These are phyloP conservation scores for Pyrenochaeta sp. DNA, from an alignment of 2,329 filamentous ascomycete species.

Conservation along the genomic window DNA sequence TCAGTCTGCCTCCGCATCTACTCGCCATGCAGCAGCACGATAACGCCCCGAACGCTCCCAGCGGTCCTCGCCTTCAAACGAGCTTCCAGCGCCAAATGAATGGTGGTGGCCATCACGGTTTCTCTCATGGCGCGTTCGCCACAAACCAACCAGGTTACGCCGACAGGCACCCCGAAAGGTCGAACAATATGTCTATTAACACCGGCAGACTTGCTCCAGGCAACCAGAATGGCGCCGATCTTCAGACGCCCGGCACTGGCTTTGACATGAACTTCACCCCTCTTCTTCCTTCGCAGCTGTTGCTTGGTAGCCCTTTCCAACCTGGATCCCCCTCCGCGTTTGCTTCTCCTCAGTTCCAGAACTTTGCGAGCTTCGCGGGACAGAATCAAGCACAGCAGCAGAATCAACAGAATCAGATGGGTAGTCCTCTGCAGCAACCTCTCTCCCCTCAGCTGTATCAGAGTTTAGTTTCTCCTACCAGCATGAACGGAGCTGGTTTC, in stretches of 20 bases:
- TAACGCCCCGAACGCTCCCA: slow-evolving; percentile 66
- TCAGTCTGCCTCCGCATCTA: slow-evolving; percentile 82
- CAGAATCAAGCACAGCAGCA: slow-evolving; percentile 66
- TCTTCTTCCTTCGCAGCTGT: slow-evolving; percentile 88
- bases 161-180: slow-evolving; percentile 83
- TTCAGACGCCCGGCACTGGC: slow-evolving; percentile 84
- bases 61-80: slow-evolving; percentile 64
- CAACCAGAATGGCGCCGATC: slow-evolving; percentile 70
- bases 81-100: slow-evolving; percentile 74
- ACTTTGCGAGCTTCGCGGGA: slow-evolving; percentile 71
- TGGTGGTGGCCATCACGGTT: slow-evolving; percentile 77
- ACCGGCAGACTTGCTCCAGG: slow-evolving; percentile 71
- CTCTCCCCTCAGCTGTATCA: slow-evolving; percentile 87
- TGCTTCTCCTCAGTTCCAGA: slow-evolving; percentile 89
- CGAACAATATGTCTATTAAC: slow-evolving; percentile 91
- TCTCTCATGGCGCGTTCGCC: slow-evolving; percentile 90
- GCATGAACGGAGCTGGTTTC: slow-evolving; percentile 81
- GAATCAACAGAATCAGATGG: slow-evolving; percentile 68
- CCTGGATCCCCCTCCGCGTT: slow-evolving; percentile 91
- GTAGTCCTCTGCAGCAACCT: slow-evolving; percentile 72
- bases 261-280: slow-evolving; percentile 99
- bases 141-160: slow-evolving; percentile 84
- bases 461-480: slow-evolving; percentile 83
- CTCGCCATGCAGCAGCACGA: slow-evolving; percentile 92
- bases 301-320: slow-evolving; percentile 96